Percentiles rank a stretch among this genome's conserved stretches.
These are phyloP conservation scores for Asclepias syriaca DNA, from an alignment of 257 asterid species.

Conservation along the genomic window DNA sequence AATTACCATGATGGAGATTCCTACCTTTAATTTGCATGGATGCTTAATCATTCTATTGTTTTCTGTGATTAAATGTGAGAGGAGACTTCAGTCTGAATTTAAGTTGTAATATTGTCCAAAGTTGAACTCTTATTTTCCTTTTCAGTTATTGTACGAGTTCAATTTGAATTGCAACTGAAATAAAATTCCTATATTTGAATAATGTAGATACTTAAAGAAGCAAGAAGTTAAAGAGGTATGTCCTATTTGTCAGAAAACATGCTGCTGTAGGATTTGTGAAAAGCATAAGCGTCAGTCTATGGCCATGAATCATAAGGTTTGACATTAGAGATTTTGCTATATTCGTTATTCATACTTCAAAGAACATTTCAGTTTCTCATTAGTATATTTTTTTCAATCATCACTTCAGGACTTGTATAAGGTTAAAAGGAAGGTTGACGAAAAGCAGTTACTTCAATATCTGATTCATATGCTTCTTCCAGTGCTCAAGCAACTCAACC, in stretches of 20 bases:
- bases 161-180: background rate
- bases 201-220: constrained; percentile 56
- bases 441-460: constrained; percentile 59
- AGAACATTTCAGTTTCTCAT: constrained; percentile 20
- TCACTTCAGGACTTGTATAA: constrained; percentile 49
- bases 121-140: background rate
- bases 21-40: background rate
- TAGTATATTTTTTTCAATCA: constrained; percentile 18
- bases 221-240: constrained; percentile 67
- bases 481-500: constrained; percentile 59
- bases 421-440: constrained; percentile 51
- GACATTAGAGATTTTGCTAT: constrained; percentile 22
- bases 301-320: constrained; percentile 53
- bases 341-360: constrained; percentile 3
- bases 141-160: background rate
- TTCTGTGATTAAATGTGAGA: background rate
- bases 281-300: constrained; percentile 39
- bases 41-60: background rate
- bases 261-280: constrained; percentile 69
- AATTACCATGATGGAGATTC: background rate
- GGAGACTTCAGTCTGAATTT: constrained; percentile 1
- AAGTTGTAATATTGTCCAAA: background rate
- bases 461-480: constrained; percentile 75
- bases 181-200: constrained; percentile 19
- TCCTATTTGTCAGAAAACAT: constrained; percentile 71